Conservation (phyloP, 192 early-diverging fungal species). For the Umbelopsis ramanniana region DNA sequence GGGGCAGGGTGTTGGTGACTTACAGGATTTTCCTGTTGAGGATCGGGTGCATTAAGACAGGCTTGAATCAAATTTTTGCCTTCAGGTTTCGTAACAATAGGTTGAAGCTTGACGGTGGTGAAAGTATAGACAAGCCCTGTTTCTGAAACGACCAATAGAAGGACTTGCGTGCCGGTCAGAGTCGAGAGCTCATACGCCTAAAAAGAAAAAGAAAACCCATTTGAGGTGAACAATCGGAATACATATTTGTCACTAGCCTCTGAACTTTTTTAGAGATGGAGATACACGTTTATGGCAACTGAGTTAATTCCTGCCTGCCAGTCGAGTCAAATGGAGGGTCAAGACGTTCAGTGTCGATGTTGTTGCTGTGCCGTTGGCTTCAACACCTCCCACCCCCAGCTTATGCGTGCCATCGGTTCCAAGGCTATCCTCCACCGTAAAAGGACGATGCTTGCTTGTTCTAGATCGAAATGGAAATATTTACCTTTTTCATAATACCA, state of each 20-base stretch:
- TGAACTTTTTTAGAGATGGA: slow-evolving; percentile 21
- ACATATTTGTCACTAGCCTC: slow-evolving; percentile 24
- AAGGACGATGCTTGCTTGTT: slow-evolving; percentile 19
- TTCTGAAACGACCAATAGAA: slow-evolving; percentile 91
- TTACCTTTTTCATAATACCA: slow-evolving; percentile 96
- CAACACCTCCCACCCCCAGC: no score
- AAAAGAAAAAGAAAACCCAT: not conserved
- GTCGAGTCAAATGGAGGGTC: no score
- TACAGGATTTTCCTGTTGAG: slow-evolving; percentile 9
- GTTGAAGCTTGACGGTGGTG: slow-evolving; percentile 91
- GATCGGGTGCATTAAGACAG: slow-evolving; percentile 85
- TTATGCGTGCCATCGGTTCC: no score
- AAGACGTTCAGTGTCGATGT: no score
- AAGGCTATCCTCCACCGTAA: slow-evolving; percentile 4
- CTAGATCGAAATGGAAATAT: slow-evolving; percentile 23
- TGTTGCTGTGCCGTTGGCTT: no score
- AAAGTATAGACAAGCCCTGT: slow-evolving; percentile 95
- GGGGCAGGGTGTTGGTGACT: not conserved
- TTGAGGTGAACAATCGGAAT: slow-evolving; percentile 24
- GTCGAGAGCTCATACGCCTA: slow-evolving; percentile 92
- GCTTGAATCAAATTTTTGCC: slow-evolving; percentile 92
- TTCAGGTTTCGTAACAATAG: slow-evolving; percentile 87
- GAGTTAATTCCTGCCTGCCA: slow-evolving; percentile 10
- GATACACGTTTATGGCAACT: slow-evolving; percentile 23
- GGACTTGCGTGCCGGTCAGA: slow-evolving; percentile 91